Base-by-base conservation (phyloP, 805 yeast genomes). In the Maudiozyma barnettii region DNA sequence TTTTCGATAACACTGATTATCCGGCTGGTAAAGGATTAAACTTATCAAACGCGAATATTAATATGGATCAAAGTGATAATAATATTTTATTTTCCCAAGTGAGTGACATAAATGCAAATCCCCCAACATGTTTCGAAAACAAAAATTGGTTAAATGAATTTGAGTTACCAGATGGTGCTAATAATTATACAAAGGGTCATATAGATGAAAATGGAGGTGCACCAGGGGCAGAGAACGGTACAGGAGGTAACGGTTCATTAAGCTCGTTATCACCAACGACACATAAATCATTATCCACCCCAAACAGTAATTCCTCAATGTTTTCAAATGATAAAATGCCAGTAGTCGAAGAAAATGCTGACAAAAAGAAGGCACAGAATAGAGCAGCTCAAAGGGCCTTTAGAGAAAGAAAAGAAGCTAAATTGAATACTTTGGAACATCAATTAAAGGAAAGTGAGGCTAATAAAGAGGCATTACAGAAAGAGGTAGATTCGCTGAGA, bases 311-410 rank as follows among this genome's bases (percentile, higher is more conserved):
- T 20, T 9, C 14, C 12, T 12, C 10, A 21, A 23, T 31, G 3
- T 18, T 4, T 9, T 10, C 19, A 31, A 45, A 44, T 5, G 37
- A 18, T 4, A 44, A 29, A 5, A 21, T 23, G 13, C n/a, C 43
- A 16, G 21, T 26, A 29, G 10, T 26, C 3, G n/a, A 35, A n/a
- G 37, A 44, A 7, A 7, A 39, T 31, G 72, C 72, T 18, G 68
- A 74, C 52, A 79, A 78, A 61, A 74, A 85, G 45, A 84, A 80
- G 59, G 88, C 87, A 2, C 93, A 83, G 61, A 85, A 86, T 60
- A 71, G 95, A 57, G 90, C 90, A 10, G 95, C 95, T 1, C 95
- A 87, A 66, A 71, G 89, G 54, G 95, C 95, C 2, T 87, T 84
- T 64, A 70, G 95, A 51, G 90, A 85, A 63, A 77, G 95, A 44